phyloP scores from a whole-genome alignment of 257 asterid species.

The Ophiorrhiza pumila region DNA sequence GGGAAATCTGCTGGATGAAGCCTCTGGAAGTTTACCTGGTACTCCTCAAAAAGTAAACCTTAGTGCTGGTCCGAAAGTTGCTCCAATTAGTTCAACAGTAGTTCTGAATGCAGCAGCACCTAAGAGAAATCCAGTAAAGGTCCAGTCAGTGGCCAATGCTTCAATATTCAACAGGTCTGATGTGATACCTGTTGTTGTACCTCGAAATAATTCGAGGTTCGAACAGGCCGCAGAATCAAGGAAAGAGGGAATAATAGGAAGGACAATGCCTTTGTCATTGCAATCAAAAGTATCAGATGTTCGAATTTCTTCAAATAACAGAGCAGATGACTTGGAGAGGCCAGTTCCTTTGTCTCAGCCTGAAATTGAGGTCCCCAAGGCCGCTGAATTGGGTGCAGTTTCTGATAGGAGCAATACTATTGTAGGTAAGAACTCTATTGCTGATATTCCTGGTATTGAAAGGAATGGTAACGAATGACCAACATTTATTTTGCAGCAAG shows the following conservation, averaged over 20 bases:
- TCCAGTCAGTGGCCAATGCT: slow-evolving; percentile 45
- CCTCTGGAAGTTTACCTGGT: slow-evolving; percentile 56
- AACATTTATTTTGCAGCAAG: slow-evolving; percentile 35
- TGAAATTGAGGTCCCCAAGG: slow-evolving; percentile 51
- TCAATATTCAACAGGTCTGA: slow-evolving; percentile 62
- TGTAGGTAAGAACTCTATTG: slow-evolving; percentile 43
- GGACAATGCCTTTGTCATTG: slow-evolving; percentile 50
- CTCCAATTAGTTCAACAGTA: slow-evolving; percentile 46
- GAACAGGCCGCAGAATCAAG: slow-evolving; percentile 73
- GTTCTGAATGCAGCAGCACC: slow-evolving; percentile 44
- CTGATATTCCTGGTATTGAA: slow-evolving; percentile 37
- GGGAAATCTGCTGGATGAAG: slow-evolving; percentile 45
- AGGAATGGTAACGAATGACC: slow-evolving; percentile 31
- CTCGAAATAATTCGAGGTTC: slow-evolving; percentile 61
- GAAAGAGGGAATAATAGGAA: slow-evolving; percentile 70
- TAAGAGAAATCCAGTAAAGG: slow-evolving; percentile 62
- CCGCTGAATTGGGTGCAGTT: slow-evolving; percentile 34
- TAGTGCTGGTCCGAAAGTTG: slow-evolving; percentile 44
- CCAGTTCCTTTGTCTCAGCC: slow-evolving; percentile 37
- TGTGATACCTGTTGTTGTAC: slow-evolving; percentile 73
- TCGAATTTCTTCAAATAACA: slow-evolving; percentile 46
- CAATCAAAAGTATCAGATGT: slow-evolving; percentile 65
- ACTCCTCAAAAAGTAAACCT: slow-evolving; percentile 70
- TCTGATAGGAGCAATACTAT: slow-evolving; percentile 44
- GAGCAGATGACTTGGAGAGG: slow-evolving; percentile 62